Evolutionary conservation across 345 rosid genomes (phyloP).

Genomic region (Adansonia digitata): DNA sequence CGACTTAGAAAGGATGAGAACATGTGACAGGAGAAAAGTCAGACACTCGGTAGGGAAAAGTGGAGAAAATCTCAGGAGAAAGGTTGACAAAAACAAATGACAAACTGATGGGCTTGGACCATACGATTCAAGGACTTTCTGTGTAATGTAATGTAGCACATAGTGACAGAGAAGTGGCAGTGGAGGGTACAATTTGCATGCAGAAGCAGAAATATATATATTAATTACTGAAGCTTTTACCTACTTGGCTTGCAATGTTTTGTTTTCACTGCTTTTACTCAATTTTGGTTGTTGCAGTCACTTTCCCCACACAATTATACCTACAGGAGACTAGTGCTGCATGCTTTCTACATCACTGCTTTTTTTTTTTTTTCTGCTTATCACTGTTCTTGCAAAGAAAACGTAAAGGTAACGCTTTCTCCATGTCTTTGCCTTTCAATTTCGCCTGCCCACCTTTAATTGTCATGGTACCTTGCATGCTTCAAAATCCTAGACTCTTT

Average conservation of each 20-base stretch:
- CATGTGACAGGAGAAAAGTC: not conserved
- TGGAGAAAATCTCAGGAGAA: slow-evolving; percentile 7
- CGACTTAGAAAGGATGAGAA: too few relatives aligned
- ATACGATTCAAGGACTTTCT: slow-evolving; percentile 8
- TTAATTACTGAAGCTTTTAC: not conserved
- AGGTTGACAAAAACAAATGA: slow-evolving; percentile 12
- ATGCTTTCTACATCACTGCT: slow-evolving; percentile 20
- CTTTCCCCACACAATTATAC: slow-evolving; percentile 42
- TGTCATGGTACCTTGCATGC: slow-evolving; percentile 34
- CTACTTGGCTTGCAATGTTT: not conserved
- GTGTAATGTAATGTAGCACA: not conserved
- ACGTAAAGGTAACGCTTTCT: slow-evolving; percentile 75
- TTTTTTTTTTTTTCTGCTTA: slow-evolving; percentile 8
- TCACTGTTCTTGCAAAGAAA: slow-evolving; percentile 26
- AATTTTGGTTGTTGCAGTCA: slow-evolving; percentile 24
- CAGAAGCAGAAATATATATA: not conserved
- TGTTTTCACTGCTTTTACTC: slow-evolving; percentile 27
- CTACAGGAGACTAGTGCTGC: slow-evolving; percentile 25
- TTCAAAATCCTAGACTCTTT: slow-evolving; percentile 7
- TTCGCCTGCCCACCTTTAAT: slow-evolving; percentile 27
- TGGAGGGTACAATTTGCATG: not conserved
- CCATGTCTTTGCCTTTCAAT: slow-evolving; percentile 16
- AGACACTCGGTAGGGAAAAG: not conserved
- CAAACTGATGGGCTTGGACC: slow-evolving; percentile 1
- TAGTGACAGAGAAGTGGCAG: not conserved